Percentiles rank a stretch among this genome's conserved stretches.
phyloP scores from a whole-genome alignment of 2,329 filamentous ascomycete genomes.

The Aspergillus amoenus region DNA sequence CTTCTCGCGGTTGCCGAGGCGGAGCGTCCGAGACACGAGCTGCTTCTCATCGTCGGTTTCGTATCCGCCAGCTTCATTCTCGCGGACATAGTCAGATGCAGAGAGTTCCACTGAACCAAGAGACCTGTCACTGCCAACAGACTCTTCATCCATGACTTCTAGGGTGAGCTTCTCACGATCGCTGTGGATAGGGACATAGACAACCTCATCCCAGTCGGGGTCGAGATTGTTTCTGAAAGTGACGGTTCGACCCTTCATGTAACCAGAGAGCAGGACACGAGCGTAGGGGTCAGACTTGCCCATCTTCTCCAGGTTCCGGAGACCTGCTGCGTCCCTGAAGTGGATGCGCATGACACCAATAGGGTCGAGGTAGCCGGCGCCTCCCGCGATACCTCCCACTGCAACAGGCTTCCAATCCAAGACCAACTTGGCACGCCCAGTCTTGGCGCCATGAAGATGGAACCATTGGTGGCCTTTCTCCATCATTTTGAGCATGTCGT shows the following conservation, averaged over 20 bases:
- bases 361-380: slow-evolving; percentile 86
- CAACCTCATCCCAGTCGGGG: slow-evolving; percentile 91
- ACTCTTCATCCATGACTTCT: slow-evolving; percentile 97
- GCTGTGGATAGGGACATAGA: slow-evolving; percentile 90
- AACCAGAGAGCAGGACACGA: slow-evolving; percentile 81
- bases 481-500: slow-evolving; percentile 88
- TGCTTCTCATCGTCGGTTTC: slow-evolving; percentile 74
- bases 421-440: slow-evolving; percentile 84
- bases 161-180: slow-evolving; percentile 77
- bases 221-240: slow-evolving; percentile 96
- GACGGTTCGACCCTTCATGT: slow-evolving; percentile 88
- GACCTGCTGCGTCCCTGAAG: slow-evolving; percentile 76
- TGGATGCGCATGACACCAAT: slow-evolving; percentile 95
- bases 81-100: slow-evolving; percentile 73
- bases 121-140: slow-evolving; percentile 83
- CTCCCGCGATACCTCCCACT: slow-evolving; percentile 71
- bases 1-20: slow-evolving; percentile 73
- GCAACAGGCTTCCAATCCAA: slow-evolving; percentile 95
- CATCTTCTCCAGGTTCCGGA: slow-evolving; percentile 90
- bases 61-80: slow-evolving; percentile 79
- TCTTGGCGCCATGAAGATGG: slow-evolving; percentile 75
- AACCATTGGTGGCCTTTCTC: slow-evolving; percentile 96
- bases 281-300: slow-evolving; percentile 97
- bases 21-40: slow-evolving; percentile 65
- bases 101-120: slow-evolving; percentile 78